These are phyloP conservation scores for Ilyonectria sp. DNA, from an alignment of 2,329 filamentous ascomycete species.

Conservation along the genomic window DNA sequence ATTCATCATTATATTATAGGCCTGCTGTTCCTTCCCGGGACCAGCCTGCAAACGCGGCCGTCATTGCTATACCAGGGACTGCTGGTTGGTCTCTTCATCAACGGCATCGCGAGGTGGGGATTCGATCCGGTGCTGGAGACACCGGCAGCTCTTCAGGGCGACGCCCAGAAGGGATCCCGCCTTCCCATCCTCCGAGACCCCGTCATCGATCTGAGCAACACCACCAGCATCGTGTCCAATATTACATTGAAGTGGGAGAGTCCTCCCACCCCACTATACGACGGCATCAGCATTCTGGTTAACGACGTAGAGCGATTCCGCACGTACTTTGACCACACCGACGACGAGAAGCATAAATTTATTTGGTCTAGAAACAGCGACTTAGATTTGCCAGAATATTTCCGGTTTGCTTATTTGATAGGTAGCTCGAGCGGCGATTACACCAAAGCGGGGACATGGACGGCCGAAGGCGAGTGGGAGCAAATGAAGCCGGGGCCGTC, in stretches of 20 bases:
- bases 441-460: slow-evolving; percentile 82
- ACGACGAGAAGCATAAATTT: slow-evolving; percentile 62
- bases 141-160: slow-evolving; percentile 78
- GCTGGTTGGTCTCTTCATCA: slow-evolving; percentile 91
- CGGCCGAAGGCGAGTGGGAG: slow-evolving; percentile 74
- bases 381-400: slow-evolving; percentile 75
- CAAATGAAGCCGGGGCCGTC: slow-evolving; percentile 76
- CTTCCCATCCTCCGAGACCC: slow-evolving; percentile 70
- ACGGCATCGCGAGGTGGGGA: slow-evolving; percentile 91
- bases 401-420: slow-evolving; percentile 81
- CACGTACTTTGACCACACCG: slow-evolving; percentile 76
- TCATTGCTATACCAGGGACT: slow-evolving; percentile 91
- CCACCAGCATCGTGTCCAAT: slow-evolving; percentile 66
- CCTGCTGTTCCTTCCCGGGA: slow-evolving; percentile 88
- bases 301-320: slow-evolving; percentile 89
- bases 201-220: slow-evolving; percentile 60
- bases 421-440: slow-evolving; percentile 78
- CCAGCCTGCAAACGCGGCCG: slow-evolving; percentile 88
- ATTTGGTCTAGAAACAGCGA: slow-evolving; percentile 70
- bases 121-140: slow-evolving; percentile 93
- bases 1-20: slow-evolving; percentile 97
- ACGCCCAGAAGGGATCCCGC: slow-evolving; percentile 73
- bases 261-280: slow-evolving; percentile 67
- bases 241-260: slow-evolving; percentile 74
- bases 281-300: slow-evolving; percentile 85